phyloP scores from a whole-genome alignment of 306 rosid species.

The Vigna hirtella region DNA sequence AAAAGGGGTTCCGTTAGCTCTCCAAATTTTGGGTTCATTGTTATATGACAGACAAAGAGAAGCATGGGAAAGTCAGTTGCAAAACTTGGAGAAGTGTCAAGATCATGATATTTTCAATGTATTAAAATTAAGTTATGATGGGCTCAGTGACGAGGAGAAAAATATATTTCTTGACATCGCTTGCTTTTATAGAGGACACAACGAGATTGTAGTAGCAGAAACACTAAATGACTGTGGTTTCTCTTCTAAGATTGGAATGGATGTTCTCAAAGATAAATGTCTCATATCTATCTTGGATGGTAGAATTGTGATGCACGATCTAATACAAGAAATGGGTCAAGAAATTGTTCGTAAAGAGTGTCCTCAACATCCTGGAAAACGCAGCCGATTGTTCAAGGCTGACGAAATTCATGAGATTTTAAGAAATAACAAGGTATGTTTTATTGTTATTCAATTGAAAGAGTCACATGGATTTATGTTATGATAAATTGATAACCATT shows the following conservation, averaged over 20 bases:
- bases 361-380: conserved; percentile 26
- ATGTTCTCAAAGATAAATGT: conserved; percentile 29
- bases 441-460: not conserved
- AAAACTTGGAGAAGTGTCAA: conserved; percentile 10
- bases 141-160: conserved; percentile 14
- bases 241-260: conserved; percentile 20
- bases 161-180: conserved; percentile 39
- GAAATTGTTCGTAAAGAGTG: conserved; percentile 41
- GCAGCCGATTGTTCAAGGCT: conserved; percentile 45
- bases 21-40: conserved; percentile 47
- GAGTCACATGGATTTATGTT: too few relatives aligned
- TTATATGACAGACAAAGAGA: not conserved
- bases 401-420: conserved; percentile 37
- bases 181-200: conserved; percentile 38
- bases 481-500: too few relatives aligned
- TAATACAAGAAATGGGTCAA: conserved; percentile 39
- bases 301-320: conserved; percentile 48
- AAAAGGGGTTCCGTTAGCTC: conserved; percentile 47
- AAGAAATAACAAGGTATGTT: conserved; percentile 33
- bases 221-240: conserved; percentile 12
- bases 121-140: conserved; percentile 45
- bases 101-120: not conserved
- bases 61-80: conserved; percentile 42
- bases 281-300: conserved; percentile 1
- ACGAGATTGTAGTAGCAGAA: not conserved